These are phyloP conservation scores for Ophiobolus disseminans DNA, from an alignment of 2,329 filamentous ascomycete genomes.

Conservation along the genomic window DNA sequence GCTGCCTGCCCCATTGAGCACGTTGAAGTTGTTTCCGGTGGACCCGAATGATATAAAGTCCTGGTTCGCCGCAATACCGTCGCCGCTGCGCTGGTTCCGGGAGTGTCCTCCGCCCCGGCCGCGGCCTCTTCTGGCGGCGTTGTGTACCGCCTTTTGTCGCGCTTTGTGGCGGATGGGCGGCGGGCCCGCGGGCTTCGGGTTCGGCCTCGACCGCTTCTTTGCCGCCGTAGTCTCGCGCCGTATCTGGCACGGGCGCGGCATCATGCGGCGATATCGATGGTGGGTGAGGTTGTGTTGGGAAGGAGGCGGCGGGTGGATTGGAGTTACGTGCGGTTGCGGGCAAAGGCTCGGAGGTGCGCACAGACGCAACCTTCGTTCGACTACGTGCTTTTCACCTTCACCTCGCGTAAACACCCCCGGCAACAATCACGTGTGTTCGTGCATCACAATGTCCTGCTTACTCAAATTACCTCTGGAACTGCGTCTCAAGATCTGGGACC, in stretches of 20 bases:
- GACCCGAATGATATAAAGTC: constrained; percentile 21
- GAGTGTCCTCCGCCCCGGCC: constrained; percentile 14
- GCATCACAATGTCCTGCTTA: no score
- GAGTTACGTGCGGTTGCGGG: no score
- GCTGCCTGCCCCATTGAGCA: constrained; percentile 19
- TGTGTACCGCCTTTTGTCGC: constrained; percentile 28
- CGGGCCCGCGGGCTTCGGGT: constrained; percentile 16
- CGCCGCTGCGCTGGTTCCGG: constrained; percentile 6
- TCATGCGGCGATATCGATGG: constrained; percentile 8
- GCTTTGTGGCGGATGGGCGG: constrained; percentile 25
- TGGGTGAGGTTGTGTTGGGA: neutral
- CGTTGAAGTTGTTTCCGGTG: constrained; percentile 25
- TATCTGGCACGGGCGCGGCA: constrained; percentile 36
- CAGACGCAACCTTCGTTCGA: neutral
- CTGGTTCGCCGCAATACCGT: constrained; percentile 7
- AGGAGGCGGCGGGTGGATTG: neutral
- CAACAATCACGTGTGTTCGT: no score
- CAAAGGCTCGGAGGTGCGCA: no score
- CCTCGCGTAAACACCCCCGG: no score
- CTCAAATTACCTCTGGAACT: no score
- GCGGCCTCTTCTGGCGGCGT: constrained; percentile 18
- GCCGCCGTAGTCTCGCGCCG: constrained; percentile 32
- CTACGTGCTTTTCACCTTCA: neutral
- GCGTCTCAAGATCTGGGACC: no score
- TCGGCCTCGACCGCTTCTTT: constrained; percentile 24